A percentile compares a stretch with the other conserved stretches of the same genome.
Conservation (phyloP, 2,329 filamentous ascomycete species). For the Colletotrichum viniferum region DNA sequence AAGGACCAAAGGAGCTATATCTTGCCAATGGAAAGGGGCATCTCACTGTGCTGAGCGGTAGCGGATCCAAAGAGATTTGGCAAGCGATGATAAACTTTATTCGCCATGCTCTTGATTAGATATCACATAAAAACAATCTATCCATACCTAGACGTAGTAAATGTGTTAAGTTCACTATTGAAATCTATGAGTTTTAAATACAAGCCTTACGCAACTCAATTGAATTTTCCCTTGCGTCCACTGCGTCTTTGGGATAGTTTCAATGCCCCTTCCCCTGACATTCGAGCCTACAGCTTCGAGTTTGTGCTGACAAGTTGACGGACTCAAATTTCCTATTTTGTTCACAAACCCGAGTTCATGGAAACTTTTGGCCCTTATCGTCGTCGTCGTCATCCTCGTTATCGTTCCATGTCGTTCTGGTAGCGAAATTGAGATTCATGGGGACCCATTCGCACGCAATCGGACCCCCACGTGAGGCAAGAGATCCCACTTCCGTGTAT, state of each 20-base stretch:
- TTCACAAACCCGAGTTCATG: not conserved
- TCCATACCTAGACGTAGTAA: not conserved
- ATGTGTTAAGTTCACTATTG: not conserved
- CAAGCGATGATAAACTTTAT: not conserved
- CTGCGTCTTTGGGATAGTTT: not conserved
- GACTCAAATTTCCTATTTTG: not conserved
- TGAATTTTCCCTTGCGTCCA: not conserved
- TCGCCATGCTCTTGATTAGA: not conserved
- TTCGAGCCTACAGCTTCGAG: not conserved
- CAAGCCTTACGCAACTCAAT: not conserved
- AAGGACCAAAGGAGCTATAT: slow-evolving; percentile 13
- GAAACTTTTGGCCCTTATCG: not conserved
- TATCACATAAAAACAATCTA: not conserved
- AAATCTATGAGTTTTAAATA: not conserved
- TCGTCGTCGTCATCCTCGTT: not conserved
- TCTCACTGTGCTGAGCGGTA: slow-evolving; percentile 19
- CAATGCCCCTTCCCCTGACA: not conserved
- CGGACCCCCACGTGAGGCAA: not conserved
- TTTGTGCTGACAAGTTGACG: not conserved
- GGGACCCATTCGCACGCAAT: not conserved
- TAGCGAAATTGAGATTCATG: not conserved
- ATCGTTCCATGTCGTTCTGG: not conserved
- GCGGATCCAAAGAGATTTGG: not conserved
- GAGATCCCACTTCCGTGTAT: not conserved
- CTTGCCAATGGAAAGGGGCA: slow-evolving; percentile 21